Conservation (phyloP, 108 stramenopile species). For the Nitzschia sp. region DNA sequence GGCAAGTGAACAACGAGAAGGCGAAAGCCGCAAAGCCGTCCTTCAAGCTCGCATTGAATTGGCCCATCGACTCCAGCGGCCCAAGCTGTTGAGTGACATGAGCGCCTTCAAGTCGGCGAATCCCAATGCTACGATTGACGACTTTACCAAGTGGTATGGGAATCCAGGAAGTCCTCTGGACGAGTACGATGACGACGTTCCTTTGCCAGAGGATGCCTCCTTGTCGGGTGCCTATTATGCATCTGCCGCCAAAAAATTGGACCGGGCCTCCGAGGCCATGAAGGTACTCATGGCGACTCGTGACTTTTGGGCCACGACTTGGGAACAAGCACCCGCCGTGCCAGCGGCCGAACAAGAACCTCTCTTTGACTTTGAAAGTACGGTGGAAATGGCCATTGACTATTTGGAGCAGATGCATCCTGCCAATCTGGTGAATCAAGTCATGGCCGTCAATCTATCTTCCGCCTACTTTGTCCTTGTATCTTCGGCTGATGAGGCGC, state of each 20-base stretch:
- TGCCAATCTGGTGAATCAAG: constrained; percentile 71
- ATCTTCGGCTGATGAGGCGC: constrained; percentile 51
- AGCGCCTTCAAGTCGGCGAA: constrained; percentile 88
- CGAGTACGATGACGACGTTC: constrained; percentile 40
- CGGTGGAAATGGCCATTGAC: constrained; percentile 79
- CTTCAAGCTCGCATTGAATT: constrained; percentile 59
- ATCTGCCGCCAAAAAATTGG: constrained; percentile 43
- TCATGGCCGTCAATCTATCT: constrained; percentile 73
- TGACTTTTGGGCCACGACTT: constrained; percentile 79
- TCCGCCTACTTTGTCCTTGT: constrained; percentile 68
- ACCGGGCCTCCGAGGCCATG: constrained; percentile 74
- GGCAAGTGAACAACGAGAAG: constrained; percentile 20
- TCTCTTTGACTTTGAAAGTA: constrained; percentile 70
- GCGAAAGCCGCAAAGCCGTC: constrained; percentile 27
- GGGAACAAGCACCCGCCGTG: constrained; percentile 66
- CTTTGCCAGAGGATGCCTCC: constrained; percentile 23
- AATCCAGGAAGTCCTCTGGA: constrained; percentile 75
- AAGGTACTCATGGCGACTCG: constrained; percentile 60
- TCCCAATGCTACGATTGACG: constrained; percentile 65
- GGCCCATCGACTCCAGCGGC: constrained; percentile 69
- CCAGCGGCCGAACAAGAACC: constrained; percentile 78
- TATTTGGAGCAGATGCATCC: constrained; percentile 87
- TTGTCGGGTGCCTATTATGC: constrained; percentile 23
- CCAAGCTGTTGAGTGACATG: constrained; percentile 87
- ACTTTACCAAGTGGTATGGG: constrained; percentile 86